These are phyloP conservation scores for Nigrospora osmanthi DNA, from an alignment of 2,329 filamentous ascomycete species.

Conservation along the genomic window DNA sequence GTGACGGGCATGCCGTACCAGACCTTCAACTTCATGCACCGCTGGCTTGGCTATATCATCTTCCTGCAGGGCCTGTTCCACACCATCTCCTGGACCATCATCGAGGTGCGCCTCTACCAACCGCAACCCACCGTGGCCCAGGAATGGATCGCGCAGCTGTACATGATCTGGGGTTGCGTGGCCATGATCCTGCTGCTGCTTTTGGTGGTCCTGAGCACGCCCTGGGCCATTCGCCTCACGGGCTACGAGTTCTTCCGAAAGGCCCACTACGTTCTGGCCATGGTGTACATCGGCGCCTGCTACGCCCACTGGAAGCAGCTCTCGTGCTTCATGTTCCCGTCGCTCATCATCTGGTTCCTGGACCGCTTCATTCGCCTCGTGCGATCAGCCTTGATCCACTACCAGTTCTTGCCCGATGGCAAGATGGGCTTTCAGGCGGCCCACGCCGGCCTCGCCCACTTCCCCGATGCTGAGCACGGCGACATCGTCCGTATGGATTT, in stretches of 20 bases:
- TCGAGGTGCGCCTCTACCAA: slow-evolving; percentile 61
- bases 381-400: slow-evolving; percentile 54
- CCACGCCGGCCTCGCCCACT: slow-evolving; percentile 40
- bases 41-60: slow-evolving; percentile 69
- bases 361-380: slow-evolving; percentile 54
- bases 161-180: slow-evolving; percentile 67
- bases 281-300: slow-evolving; percentile 67
- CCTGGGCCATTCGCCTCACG: slow-evolving; percentile 52
- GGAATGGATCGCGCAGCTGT: slow-evolving; percentile 53
- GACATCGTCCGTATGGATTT: slow-evolving; percentile 61
- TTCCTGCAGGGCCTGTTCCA: slow-evolving; percentile 60
- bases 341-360: slow-evolving; percentile 55
- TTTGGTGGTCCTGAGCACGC: slow-evolving; percentile 50
- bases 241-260: slow-evolving; percentile 77
- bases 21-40: slow-evolving; percentile 70
- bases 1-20: slow-evolving; percentile 70
- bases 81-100: slow-evolving; percentile 62
- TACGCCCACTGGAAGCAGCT: slow-evolving; percentile 68
- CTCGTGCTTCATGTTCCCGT: slow-evolving; percentile 60
- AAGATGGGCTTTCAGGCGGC: slow-evolving; percentile 47
- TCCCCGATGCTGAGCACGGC: slow-evolving; percentile 48
- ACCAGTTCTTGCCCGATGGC: slow-evolving; percentile 36
- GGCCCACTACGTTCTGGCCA: slow-evolving; percentile 63
- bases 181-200: slow-evolving; percentile 58
- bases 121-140: slow-evolving; percentile 56